A percentile compares a stretch with the other conserved stretches of the same genome.
These are phyloP conservation scores for Lipomyces oligophaga DNA, from an alignment of 805 yeast genomes.

Conservation along the genomic window DNA sequence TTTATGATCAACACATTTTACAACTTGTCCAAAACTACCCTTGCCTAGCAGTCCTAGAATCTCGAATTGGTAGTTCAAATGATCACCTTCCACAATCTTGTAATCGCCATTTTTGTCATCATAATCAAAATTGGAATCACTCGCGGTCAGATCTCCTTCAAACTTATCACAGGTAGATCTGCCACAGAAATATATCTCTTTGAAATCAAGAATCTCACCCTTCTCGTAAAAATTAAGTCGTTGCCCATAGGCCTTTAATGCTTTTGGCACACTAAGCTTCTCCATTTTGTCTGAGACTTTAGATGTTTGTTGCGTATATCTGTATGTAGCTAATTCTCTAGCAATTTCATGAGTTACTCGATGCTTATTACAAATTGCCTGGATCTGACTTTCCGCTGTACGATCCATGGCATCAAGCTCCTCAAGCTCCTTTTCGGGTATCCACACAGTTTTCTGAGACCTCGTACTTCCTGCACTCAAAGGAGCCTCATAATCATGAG, in stretches of 20 bases:
- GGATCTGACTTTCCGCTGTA: slow-evolving; percentile 23
- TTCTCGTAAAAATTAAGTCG: slow-evolving; percentile 52
- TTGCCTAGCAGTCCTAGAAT: slow-evolving; percentile 58
- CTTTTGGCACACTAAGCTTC: slow-evolving; percentile 12
- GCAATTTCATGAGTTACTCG: slow-evolving; percentile 14
- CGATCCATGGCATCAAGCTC: slow-evolving; percentile 12
- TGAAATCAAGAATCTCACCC: slow-evolving; percentile 53
- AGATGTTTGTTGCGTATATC: neutral
- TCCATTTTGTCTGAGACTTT: slow-evolving; percentile 2
- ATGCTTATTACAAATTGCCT: slow-evolving; percentile 7
- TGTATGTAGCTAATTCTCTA: slow-evolving; percentile 6
- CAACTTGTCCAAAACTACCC: slow-evolving; percentile 81
- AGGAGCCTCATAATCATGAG: neutral
- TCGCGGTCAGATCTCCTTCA: slow-evolving; percentile 29
- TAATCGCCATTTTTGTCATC: slow-evolving; percentile 69
- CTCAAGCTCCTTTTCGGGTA: slow-evolving; percentile 10
- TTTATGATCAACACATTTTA: slow-evolving; percentile 66
- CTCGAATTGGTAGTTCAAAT: slow-evolving; percentile 70
- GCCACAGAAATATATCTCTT: slow-evolving; percentile 53
- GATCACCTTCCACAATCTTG: slow-evolving; percentile 55
- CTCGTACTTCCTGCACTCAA: no score
- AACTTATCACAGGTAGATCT: slow-evolving; percentile 28
- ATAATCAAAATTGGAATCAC: slow-evolving; percentile 55
- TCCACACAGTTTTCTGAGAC: slow-evolving; percentile 10
- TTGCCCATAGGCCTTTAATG: slow-evolving; percentile 7